Evolutionary conservation across 2,329 filamentous ascomycete species (phyloP).

Genomic region (Colletotrichum navitas): DNA sequence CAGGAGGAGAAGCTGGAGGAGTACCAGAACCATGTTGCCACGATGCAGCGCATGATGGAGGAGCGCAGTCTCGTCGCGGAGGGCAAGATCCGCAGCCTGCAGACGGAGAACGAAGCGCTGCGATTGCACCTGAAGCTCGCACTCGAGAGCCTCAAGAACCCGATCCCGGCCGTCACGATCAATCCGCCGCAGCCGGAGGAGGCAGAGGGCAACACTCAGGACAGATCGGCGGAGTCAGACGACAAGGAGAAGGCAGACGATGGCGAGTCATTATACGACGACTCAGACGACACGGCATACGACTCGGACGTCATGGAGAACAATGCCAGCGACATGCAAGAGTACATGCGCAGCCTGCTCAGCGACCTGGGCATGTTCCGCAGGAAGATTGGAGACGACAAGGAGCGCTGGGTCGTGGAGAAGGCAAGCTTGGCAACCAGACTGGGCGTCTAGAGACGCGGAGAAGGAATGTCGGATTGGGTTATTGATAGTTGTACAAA

Average conservation of each 20-base stretch:
- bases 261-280: slow-evolving; percentile 59
- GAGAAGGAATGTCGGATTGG: neutral
- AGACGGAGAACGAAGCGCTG: slow-evolving; percentile 91
- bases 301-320: slow-evolving; percentile 62
- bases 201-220: slow-evolving; percentile 23
- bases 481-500: slow-evolving; percentile 18
- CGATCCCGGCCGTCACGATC: slow-evolving; percentile 75
- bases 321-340: slow-evolving; percentile 76
- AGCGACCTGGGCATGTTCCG: slow-evolving; percentile 84
- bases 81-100: slow-evolving; percentile 91
- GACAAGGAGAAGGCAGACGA: slow-evolving; percentile 73
- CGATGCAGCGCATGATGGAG: slow-evolving; percentile 96
- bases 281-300: slow-evolving; percentile 58
- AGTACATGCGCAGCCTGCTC: slow-evolving; percentile 86
- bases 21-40: slow-evolving; percentile 89
- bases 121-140: slow-evolving; percentile 90
- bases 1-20: slow-evolving; percentile 90
- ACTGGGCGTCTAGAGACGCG: slow-evolving; percentile 54
- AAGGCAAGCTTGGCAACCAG: slow-evolving; percentile 61
- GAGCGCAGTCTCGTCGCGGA: slow-evolving; percentile 91
- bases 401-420: slow-evolving; percentile 76
- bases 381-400: slow-evolving; percentile 88
- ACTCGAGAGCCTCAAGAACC: slow-evolving; percentile 88
- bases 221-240: slow-evolving; percentile 41
- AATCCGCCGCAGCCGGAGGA: slow-evolving; percentile 41